Percentiles rank a stretch among this genome's conserved stretches.
These are phyloP conservation scores for Alisma plantagoaquatica DNA, from an alignment of 106 monocot species.

Conservation along the genomic window DNA sequence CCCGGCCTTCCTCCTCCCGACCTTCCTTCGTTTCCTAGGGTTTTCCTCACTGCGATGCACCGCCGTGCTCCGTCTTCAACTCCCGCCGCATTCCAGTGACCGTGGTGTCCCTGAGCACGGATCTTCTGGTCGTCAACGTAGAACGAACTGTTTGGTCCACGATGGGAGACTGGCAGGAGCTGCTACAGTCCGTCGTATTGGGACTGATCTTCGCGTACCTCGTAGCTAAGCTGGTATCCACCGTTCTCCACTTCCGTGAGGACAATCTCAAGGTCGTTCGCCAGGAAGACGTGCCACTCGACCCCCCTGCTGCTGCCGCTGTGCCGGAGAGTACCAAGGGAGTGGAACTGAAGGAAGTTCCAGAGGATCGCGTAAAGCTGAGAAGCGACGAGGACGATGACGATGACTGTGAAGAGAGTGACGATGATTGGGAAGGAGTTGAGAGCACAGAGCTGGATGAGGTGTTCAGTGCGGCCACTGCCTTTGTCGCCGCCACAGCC, in stretches of 20 bases:
- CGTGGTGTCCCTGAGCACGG: too few species aligned
- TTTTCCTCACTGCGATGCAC: too few species aligned
- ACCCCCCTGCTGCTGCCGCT: not conserved
- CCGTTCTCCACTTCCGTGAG: slow-evolving; percentile 68
- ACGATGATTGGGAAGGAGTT: slow-evolving; percentile 92
- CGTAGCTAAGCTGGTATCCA: slow-evolving; percentile 96
- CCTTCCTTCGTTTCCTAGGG: too few species aligned
- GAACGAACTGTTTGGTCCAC: too few species aligned
- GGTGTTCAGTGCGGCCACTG: slow-evolving; percentile 74
- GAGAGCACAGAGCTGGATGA: slow-evolving; percentile 97
- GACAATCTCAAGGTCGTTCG: slow-evolving; percentile 64
- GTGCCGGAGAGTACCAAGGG: not conserved
- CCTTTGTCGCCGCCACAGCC: slow-evolving; percentile 86
- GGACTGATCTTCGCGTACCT: slow-evolving; percentile 82
- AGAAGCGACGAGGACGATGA: slow-evolving; percentile 4
- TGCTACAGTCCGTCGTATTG: slow-evolving; percentile 62
- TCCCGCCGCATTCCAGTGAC: too few species aligned
- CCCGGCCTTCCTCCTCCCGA: too few species aligned
- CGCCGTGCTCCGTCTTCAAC: too few species aligned
- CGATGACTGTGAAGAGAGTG: slow-evolving; percentile 18
- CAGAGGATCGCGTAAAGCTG: slow-evolving; percentile 4
- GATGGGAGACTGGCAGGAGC: slow-evolving; percentile 96
- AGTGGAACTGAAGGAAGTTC: not conserved
- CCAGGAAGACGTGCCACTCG: slow-evolving; percentile 5
- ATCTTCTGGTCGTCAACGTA: too few species aligned